phyloP scores from a whole-genome alignment of 768 basidiomycete genomes.

The Baorangia bicolor region DNA sequence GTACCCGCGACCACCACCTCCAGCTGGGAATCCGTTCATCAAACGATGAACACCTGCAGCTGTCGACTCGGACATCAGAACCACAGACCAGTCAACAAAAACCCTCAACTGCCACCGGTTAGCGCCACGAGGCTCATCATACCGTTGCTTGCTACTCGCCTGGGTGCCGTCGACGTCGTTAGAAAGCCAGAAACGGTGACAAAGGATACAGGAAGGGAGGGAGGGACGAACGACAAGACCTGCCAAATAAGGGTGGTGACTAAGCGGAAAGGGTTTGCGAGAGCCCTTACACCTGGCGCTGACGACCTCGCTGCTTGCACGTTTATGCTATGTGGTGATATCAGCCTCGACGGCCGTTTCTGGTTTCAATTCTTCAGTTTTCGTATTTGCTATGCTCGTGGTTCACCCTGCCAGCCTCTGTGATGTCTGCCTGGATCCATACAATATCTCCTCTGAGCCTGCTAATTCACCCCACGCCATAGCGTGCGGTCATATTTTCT shows the following conservation, averaged over 20 bases:
- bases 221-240: slow-evolving; percentile 12
- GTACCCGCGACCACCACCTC: slow-evolving; percentile 41
- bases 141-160: slow-evolving; percentile 35
- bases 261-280: slow-evolving; percentile 14
- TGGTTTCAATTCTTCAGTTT: slow-evolving; percentile 23
- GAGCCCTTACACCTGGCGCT: slow-evolving; percentile 23
- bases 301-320: slow-evolving; percentile 26
- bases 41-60: background rate
- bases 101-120: slow-evolving; percentile 16
- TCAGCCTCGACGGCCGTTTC: slow-evolving; percentile 27
- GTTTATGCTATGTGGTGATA: slow-evolving; percentile 37
- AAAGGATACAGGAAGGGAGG: background rate
- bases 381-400: slow-evolving; percentile 49
- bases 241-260: slow-evolving; percentile 24
- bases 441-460: slow-evolving; percentile 47
- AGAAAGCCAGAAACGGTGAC: background rate
- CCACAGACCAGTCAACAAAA: background rate
- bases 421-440: slow-evolving; percentile 72
- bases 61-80: background rate
- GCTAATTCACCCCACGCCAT: slow-evolving; percentile 64
- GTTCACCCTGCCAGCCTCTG: slow-evolving; percentile 70
- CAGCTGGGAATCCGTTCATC: slow-evolving; percentile 44
- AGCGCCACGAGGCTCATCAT: slow-evolving; percentile 28
- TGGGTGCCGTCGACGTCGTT: slow-evolving; percentile 17
- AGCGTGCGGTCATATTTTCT: slow-evolving; percentile 78